These are phyloP conservation scores for Pseudonitzschia delicatissima DNA, from an alignment of 108 stramenopile species.

Conservation along the genomic window DNA sequence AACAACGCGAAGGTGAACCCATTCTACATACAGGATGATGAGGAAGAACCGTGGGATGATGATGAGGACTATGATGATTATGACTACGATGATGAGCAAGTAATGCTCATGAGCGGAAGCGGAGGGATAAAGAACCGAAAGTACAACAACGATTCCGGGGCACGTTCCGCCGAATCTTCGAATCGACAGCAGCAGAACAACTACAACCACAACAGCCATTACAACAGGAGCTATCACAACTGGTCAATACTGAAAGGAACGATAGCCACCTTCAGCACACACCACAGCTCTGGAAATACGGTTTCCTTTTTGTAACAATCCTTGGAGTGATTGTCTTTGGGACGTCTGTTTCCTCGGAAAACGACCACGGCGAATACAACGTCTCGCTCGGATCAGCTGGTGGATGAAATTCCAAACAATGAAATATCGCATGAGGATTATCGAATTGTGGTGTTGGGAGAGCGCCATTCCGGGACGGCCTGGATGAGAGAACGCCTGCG, in stretches of 20 bases:
- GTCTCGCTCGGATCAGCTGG: not conserved
- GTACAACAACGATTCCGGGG: not conserved
- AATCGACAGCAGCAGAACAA: not conserved
- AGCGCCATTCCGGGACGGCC: slow-evolving; percentile 48
- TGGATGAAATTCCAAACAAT: not conserved
- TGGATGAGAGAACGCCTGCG: slow-evolving; percentile 41
- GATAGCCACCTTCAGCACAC: not conserved
- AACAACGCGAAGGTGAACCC: slow-evolving; percentile 13
- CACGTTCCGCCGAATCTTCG: not conserved
- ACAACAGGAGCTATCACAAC: not conserved
- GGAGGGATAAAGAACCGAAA: not conserved
- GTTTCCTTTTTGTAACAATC: not conserved
- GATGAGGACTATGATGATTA: slow-evolving; percentile 21
- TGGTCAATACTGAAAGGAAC: not conserved
- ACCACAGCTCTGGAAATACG: slow-evolving; percentile 4
- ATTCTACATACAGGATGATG: slow-evolving; percentile 21
- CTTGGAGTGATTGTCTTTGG: not conserved
- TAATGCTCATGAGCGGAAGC: not conserved
- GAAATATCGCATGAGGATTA: not conserved
- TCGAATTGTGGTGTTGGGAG: slow-evolving; percentile 50
- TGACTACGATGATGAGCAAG: slow-evolving; percentile 1
- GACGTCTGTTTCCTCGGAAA: not conserved
- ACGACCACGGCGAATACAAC: not conserved
- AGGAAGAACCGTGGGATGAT: slow-evolving; percentile 23
- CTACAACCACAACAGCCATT: not conserved